A percentile compares a stretch with the other conserved stretches of the same genome.
phyloP scores from a whole-genome alignment of 805 yeast species.

The Starmerella gropengiesseri region DNA sequence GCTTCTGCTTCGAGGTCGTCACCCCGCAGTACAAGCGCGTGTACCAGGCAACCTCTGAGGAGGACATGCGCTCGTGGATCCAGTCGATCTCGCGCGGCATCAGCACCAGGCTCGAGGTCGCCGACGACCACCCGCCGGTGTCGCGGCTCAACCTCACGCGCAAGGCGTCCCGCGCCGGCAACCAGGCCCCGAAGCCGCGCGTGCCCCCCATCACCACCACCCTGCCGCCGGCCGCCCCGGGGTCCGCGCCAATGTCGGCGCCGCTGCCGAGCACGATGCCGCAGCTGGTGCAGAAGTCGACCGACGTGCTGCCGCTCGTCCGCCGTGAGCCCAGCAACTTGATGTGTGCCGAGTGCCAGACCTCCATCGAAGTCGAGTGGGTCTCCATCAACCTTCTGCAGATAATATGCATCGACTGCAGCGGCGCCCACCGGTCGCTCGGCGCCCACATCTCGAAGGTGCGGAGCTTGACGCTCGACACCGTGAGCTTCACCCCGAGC shows the following conservation, averaged over 20 bases:
- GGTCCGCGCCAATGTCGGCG: slow-evolving; percentile 1
- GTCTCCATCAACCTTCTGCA: slow-evolving; percentile 63
- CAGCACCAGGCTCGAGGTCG: slow-evolving; percentile 32
- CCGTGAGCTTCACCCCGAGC: slow-evolving; percentile 47
- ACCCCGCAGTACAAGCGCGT: slow-evolving; percentile 61
- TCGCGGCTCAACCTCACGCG: slow-evolving; percentile 19
- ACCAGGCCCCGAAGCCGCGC: slow-evolving; percentile 13
- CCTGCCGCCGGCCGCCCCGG: slow-evolving; percentile 1
- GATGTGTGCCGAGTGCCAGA: slow-evolving; percentile 71
- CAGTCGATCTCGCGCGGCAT: slow-evolving; percentile 48
- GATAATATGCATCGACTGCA: slow-evolving; percentile 71
- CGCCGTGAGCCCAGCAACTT: slow-evolving; percentile 41
- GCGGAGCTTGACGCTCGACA: slow-evolving; percentile 66
- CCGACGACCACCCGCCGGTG: slow-evolving; percentile 4
- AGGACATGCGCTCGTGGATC: slow-evolving; percentile 62
- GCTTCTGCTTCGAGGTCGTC: slow-evolving; percentile 62
- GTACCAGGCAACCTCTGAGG: slow-evolving; percentile 62
- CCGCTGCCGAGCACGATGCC: background rate
- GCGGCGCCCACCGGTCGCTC: slow-evolving; percentile 77
- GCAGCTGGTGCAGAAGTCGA: background rate
- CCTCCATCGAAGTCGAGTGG: slow-evolving; percentile 63
- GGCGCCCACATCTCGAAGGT: slow-evolving; percentile 76
- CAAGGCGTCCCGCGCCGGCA: slow-evolving; percentile 20
- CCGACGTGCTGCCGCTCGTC: slow-evolving; percentile 14
- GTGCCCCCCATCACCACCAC: slow-evolving; percentile 19